These are phyloP conservation scores for Wallemia mellicola DNA, from an alignment of 1,284 basidiomycete species.

Conservation along the genomic window DNA sequence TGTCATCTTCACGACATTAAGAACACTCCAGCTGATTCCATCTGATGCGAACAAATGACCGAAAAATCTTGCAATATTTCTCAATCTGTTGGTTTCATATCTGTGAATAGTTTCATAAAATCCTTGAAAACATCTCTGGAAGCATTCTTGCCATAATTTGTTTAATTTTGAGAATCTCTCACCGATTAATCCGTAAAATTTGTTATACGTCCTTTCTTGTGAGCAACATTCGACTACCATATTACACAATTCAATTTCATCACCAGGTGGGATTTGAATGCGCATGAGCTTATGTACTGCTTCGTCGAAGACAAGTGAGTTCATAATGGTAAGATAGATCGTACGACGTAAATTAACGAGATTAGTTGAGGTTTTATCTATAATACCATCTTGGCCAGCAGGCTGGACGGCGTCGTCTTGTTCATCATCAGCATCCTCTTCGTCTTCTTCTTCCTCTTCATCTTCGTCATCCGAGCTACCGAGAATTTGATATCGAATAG, in stretches of 20 bases:
- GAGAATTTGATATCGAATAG: conserved; percentile 77
- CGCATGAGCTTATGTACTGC: conserved; percentile 92
- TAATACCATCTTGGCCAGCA: conserved; percentile 52
- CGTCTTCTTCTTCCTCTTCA: conserved; percentile 22
- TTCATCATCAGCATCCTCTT: conserved; percentile 28
- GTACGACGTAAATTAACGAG: conserved; percentile 74
- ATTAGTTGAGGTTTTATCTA: conserved; percentile 83
- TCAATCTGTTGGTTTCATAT: conserved; percentile 89
- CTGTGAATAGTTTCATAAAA: conserved; percentile 95
- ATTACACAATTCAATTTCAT: conserved; percentile 88
- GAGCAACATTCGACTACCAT: conserved; percentile 99
- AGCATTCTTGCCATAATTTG: conserved; percentile 65
- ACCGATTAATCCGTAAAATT: conserved; percentile 81
- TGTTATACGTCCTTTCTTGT: conserved; percentile 86
- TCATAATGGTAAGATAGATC: conserved; percentile 98
- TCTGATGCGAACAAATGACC: conserved; percentile 65
- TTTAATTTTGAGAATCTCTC: conserved; percentile 92
- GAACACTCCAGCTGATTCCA: conserved; percentile 58
- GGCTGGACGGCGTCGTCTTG: conserved; percentile 30
- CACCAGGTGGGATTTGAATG: conserved; percentile 62
- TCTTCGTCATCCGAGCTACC: conserved; percentile 27
- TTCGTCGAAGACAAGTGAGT: conserved; percentile 89
- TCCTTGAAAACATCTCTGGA: conserved; percentile 57
- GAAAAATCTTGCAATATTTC: conserved; percentile 90
- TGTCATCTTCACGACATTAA: conserved; percentile 68